Conservation (phyloP, 2,329 filamentous ascomycete species). For the Penicillium glabrum region DNA sequence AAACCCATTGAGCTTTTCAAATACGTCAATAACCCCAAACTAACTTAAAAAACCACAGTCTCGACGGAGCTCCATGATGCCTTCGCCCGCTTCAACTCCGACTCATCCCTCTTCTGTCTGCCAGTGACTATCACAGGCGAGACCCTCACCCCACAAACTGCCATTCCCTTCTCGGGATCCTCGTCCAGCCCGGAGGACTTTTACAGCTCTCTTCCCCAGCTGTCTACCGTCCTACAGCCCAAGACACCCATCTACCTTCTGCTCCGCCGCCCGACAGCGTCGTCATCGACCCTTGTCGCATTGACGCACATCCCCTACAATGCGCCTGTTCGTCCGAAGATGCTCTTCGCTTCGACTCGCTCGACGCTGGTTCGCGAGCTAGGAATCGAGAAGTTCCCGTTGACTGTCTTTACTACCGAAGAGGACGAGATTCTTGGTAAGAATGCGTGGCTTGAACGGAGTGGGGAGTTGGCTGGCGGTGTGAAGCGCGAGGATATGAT, state of each 20-base stretch:
- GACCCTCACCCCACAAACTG: slow-evolving; percentile 40
- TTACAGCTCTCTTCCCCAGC: slow-evolving; percentile 50
- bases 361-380: slow-evolving; percentile 61
- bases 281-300: slow-evolving; percentile 44
- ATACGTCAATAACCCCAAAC: neutral
- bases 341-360: slow-evolving; percentile 65
- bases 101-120: slow-evolving; percentile 44
- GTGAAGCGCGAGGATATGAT: slow-evolving; percentile 51
- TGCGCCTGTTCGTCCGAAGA: slow-evolving; percentile 65
- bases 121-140: slow-evolving; percentile 48
- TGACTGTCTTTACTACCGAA: slow-evolving; percentile 60
- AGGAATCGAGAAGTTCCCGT: slow-evolving; percentile 60
- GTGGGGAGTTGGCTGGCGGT: slow-evolving; percentile 40
- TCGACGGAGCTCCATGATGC: slow-evolving; percentile 49
- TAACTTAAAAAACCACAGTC: slow-evolving; percentile 28
- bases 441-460: slow-evolving; percentile 55
- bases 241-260: slow-evolving; percentile 62
- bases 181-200: slow-evolving; percentile 46
- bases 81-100: slow-evolving; percentile 45
- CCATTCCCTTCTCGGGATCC: slow-evolving; percentile 40
- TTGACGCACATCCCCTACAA: slow-evolving; percentile 64
- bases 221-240: slow-evolving; percentile 54
- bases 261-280: slow-evolving; percentile 49
- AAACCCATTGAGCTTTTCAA: slow-evolving; percentile 4
- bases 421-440: slow-evolving; percentile 56